These are phyloP conservation scores for Gaeumannomyces sp. DNA, from an alignment of 2,329 filamentous ascomycete genomes.

Conservation along the genomic window DNA sequence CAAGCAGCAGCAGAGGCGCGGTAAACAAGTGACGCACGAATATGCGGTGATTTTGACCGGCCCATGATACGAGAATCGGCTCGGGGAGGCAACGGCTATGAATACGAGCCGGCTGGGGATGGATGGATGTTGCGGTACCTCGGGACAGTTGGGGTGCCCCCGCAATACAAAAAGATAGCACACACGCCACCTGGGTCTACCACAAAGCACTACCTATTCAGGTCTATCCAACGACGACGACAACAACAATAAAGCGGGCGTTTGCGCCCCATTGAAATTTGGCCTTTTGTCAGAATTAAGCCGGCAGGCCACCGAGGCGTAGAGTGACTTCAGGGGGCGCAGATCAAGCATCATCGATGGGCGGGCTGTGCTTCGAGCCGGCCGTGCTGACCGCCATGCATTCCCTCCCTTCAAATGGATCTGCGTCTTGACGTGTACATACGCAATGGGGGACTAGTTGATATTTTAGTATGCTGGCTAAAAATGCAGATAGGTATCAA, in stretches of 20 bases:
- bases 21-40: constrained; percentile 6
- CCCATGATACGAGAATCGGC: background rate
- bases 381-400: background rate
- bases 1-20: background rate
- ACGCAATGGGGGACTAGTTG: background rate
- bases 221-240: background rate
- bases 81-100: too few relatives aligned
- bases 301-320: too few relatives aligned
- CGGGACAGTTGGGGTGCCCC: background rate
- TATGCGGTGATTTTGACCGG: background rate
- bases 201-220: too few relatives aligned
- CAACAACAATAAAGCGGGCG: background rate
- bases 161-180: background rate
- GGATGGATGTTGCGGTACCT: background rate
- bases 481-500: background rate
- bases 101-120: background rate
- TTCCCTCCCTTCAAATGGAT: background rate
- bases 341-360: background rate
- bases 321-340: background rate
- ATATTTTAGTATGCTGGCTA: background rate
- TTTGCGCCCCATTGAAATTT: background rate
- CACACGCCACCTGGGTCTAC: background rate
- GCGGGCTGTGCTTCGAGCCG: background rate
- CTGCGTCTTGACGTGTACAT: background rate
- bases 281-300: too few relatives aligned